phyloP scores from a whole-genome alignment of 202 grass and related monocot species.

The Zizania palustris region DNA sequence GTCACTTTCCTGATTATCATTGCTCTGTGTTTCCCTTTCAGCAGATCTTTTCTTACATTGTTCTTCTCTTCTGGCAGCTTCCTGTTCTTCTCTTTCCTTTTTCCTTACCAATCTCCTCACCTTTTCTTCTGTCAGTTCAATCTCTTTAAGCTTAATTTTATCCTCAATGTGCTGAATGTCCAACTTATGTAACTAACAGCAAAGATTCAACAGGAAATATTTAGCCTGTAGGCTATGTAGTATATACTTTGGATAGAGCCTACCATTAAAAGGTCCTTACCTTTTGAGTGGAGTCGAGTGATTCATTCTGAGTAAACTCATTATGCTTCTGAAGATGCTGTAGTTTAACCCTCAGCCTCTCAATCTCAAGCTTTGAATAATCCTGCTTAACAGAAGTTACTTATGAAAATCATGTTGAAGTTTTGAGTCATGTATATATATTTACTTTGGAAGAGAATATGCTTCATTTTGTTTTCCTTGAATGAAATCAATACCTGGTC shows the following conservation, averaged over 20 bases:
- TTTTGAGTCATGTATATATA: background rate
- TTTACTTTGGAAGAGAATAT: background rate
- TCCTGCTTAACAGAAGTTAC: slow-evolving; percentile 42
- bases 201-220: slow-evolving; percentile 19
- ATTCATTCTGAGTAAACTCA: slow-evolving; percentile 47
- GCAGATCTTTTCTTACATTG: slow-evolving; percentile 19
- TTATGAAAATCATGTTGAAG: slow-evolving; percentile 14
- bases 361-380: slow-evolving; percentile 66
- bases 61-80: slow-evolving; percentile 42
- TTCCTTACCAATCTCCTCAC: slow-evolving; percentile 47
- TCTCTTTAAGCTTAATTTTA: slow-evolving; percentile 59
- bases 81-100: slow-evolving; percentile 52
- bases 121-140: slow-evolving; percentile 49
- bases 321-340: slow-evolving; percentile 52
- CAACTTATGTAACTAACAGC: slow-evolving; percentile 49
- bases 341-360: slow-evolving; percentile 59
- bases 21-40: slow-evolving; percentile 46
- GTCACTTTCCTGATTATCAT: slow-evolving; percentile 28
- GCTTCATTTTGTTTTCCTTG: slow-evolving; percentile 22
- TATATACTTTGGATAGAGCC: background rate
- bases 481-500: slow-evolving; percentile 51
- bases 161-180: slow-evolving; percentile 37
- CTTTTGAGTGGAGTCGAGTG: slow-evolving; percentile 41
- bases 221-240: slow-evolving; percentile 16
- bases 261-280: slow-evolving; percentile 43